Evolutionary conservation across 768 basidiomycete genomes (phyloP).

Genomic region (Porpolomopsis calyptriformis): DNA sequence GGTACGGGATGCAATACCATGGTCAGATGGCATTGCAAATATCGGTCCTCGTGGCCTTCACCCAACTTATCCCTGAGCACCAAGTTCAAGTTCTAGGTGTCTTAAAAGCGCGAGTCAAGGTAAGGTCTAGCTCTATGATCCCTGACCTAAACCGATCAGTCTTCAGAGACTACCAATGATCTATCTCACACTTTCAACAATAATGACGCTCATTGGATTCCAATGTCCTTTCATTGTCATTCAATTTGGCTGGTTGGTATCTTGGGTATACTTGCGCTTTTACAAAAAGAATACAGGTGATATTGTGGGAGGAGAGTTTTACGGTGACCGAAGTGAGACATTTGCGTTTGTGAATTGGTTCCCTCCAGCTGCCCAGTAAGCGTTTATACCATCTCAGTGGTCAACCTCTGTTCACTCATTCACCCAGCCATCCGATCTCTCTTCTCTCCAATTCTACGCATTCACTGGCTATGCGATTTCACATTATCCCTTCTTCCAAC

Average conservation of each 20-base stretch:
- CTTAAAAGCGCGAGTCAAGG: constrained; percentile 84
- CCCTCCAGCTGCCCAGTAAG: constrained; percentile 89
- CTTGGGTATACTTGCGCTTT: constrained; percentile 93
- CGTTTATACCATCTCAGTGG: constrained; percentile 10
- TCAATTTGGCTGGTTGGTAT: constrained; percentile 98
- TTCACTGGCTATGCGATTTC: constrained; percentile 54
- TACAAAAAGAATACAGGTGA: constrained; percentile 82
- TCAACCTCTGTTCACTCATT: constrained; percentile 4
- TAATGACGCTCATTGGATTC: constrained; percentile 72
- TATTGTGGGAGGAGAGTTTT: constrained; percentile 50
- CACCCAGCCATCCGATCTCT: constrained; percentile 57
- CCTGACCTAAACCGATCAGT: constrained; percentile 7
- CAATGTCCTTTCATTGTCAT: constrained; percentile 89
- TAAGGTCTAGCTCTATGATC: constrained; percentile 16
- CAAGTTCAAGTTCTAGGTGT: constrained; percentile 89
- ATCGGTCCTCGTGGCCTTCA: constrained; percentile 88
- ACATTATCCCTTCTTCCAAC: constrained; percentile 57
- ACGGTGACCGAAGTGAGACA: constrained; percentile 94
- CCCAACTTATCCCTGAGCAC: constrained; percentile 95
- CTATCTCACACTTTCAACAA: constrained; percentile 81
- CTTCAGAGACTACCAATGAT: constrained; percentile 93
- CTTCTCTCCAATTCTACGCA: constrained; percentile 58
- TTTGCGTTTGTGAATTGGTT: constrained; percentile 95
- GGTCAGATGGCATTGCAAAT: constrained; percentile 90
- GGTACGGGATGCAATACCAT: constrained; percentile 82